A percentile compares a stretch with the other conserved stretches of the same genome.
Conservation (phyloP, 2,329 filamentous ascomycete genomes). For the Ophiostoma tasmaniense region DNA sequence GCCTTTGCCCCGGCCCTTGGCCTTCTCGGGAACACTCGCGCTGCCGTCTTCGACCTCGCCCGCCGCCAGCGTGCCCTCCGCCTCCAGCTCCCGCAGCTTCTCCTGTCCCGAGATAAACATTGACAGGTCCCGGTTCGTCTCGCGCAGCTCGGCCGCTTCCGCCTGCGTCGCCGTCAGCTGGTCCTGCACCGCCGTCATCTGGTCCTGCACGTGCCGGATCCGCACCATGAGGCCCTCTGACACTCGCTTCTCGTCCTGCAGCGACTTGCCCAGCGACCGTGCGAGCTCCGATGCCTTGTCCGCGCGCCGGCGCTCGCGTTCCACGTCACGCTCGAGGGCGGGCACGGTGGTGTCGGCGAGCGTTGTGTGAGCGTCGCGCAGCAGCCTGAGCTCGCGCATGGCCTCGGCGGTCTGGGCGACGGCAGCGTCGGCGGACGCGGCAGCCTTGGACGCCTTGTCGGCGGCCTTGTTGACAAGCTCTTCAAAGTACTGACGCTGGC, state of each 20-base stretch:
- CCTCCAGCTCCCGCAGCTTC: constrained; percentile 64
- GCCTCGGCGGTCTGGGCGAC: constrained; percentile 41
- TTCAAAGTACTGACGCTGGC: constrained; percentile 87
- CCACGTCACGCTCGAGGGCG: constrained; percentile 62
- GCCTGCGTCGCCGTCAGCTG: constrained; percentile 48
- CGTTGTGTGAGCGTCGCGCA: constrained; percentile 47
- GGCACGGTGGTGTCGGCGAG: constrained; percentile 52
- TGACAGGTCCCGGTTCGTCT: constrained; percentile 77
- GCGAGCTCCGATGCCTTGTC: constrained; percentile 68
- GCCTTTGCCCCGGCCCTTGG: constrained; percentile 36
- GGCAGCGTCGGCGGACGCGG: constrained; percentile 57
- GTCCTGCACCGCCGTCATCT: constrained; percentile 48
- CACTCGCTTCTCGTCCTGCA: constrained; percentile 80
- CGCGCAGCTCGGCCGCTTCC: constrained; percentile 66
- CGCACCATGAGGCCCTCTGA: constrained; percentile 71
- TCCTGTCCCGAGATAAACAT: constrained; percentile 83
- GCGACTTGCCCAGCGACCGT: constrained; percentile 62
- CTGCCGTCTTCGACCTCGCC: constrained; percentile 71
- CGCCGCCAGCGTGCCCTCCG: constrained; percentile 47
- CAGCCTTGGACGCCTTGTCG: constrained; percentile 75
- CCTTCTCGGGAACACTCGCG: constrained; percentile 56
- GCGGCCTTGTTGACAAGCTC: constrained; percentile 82
- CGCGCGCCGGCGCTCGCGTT: constrained; percentile 58
- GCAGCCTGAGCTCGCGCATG: constrained; percentile 38
- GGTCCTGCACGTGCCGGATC: constrained; percentile 64